A percentile compares a stretch with the other conserved stretches of the same genome.
Evolutionary conservation across 306 rosid species (phyloP).

Genomic region (Urtica urens): DNA sequence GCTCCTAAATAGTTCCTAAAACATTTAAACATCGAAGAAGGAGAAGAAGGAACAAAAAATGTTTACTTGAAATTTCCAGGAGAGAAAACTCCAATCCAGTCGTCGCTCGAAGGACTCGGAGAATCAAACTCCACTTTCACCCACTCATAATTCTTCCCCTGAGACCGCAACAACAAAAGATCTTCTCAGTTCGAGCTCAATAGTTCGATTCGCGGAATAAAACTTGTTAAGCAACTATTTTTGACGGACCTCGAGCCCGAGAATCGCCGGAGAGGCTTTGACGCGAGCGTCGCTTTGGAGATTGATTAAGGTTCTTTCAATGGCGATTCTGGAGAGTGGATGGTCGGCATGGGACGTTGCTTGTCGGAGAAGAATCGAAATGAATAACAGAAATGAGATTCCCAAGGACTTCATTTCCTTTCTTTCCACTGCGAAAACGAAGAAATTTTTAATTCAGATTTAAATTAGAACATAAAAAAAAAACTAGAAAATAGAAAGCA

Average conservation of each 20-base stretch:
- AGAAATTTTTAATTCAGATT: no score
- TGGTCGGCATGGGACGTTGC: slow-evolving; percentile 53
- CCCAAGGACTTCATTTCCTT: slow-evolving; percentile 25
- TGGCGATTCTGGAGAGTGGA: slow-evolving; percentile 48
- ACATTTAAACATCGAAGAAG: not conserved
- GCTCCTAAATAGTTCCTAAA: slow-evolving; percentile 11
- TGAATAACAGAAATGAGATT: slow-evolving; percentile 11
- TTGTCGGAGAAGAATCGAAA: slow-evolving; percentile 27
- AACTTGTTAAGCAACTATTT: not conserved
- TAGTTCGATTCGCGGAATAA: not conserved
- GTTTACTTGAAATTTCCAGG: slow-evolving; percentile 73
- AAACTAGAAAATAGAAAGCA: no score
- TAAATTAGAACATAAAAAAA: no score
- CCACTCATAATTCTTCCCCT: slow-evolving; percentile 75
- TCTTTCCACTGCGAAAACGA: no score
- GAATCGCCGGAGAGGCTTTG: slow-evolving; percentile 42
- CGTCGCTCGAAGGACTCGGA: slow-evolving; percentile 54
- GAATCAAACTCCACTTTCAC: slow-evolving; percentile 38
- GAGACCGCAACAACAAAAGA: slow-evolving; percentile 7
- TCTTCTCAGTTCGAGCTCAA: no score
- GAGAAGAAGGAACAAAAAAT: not conserved
- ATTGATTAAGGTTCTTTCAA: slow-evolving; percentile 41
- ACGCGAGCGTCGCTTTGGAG: slow-evolving; percentile 43
- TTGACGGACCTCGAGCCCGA: slow-evolving; percentile 55
- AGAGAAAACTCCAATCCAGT: slow-evolving; percentile 93